Conservation (phyloP, 768 basidiomycete genomes). For the Hydnomerulius pinastri region DNA sequence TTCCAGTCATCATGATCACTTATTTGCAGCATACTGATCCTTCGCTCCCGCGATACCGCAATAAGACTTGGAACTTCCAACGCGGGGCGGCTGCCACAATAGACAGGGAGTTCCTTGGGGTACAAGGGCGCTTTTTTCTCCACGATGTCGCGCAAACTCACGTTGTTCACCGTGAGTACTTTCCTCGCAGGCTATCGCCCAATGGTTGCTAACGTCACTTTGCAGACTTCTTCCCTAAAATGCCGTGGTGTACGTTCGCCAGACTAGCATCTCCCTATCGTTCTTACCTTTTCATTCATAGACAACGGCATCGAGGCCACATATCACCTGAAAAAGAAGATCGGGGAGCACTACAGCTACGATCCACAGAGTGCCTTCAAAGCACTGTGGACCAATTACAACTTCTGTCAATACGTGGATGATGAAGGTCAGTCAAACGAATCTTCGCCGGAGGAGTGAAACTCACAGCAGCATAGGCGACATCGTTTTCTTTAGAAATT, state of each 20-base stretch:
- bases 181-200: too few relatives aligned
- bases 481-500: too few relatives aligned
- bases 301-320: slow-evolving; percentile 35
- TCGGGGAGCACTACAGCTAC: slow-evolving; percentile 32
- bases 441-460: too few relatives aligned
- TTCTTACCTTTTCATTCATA: neutral
- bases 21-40: slow-evolving; percentile 68
- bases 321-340: slow-evolving; percentile 25
- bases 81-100: slow-evolving; percentile 64
- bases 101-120: slow-evolving; percentile 58
- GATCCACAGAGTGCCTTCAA: slow-evolving; percentile 30
- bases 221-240: slow-evolving; percentile 41
- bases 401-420: slow-evolving; percentile 37
- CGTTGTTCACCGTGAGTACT: slow-evolving; percentile 48
- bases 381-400: slow-evolving; percentile 36
- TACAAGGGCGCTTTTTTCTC: slow-evolving; percentile 69
- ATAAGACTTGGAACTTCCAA: slow-evolving; percentile 58
- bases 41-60: slow-evolving; percentile 56
- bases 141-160: slow-evolving; percentile 67
- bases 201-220: too few relatives aligned
- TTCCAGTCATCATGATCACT: slow-evolving; percentile 42
- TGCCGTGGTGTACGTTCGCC: slow-evolving; percentile 31
- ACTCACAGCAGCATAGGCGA: too few relatives aligned
- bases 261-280: neutral
- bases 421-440: slow-evolving; percentile 33